phyloP scores from a whole-genome alignment of 2,329 filamentous ascomycete species.

The Teratosphaeria zuluensis region DNA sequence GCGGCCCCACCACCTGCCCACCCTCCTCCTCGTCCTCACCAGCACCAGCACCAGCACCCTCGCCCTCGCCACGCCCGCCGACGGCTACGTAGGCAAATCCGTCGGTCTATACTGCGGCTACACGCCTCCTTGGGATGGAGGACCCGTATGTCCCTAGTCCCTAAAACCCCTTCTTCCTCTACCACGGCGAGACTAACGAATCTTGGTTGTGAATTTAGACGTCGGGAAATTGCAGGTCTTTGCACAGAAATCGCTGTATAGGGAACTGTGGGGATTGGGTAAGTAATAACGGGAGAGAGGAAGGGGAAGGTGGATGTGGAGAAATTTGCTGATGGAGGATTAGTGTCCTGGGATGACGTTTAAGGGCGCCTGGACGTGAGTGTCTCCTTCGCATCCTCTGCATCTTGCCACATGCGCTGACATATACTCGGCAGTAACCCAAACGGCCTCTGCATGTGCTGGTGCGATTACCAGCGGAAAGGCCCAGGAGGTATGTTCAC shows the following conservation, averaged over 20 bases:
- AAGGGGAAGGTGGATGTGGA: background rate
- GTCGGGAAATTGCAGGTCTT: background rate
- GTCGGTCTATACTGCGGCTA: background rate
- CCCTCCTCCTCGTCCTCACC: too few relatives aligned
- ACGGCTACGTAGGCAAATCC: background rate
- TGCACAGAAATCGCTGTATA: background rate
- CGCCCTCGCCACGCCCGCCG: background rate
- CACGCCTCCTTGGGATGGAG: background rate
- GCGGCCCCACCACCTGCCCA: too few relatives aligned
- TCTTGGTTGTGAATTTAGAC: background rate
- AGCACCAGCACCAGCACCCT: background rate
- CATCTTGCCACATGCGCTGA: background rate
- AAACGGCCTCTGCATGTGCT: background rate
- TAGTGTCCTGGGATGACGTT: background rate
- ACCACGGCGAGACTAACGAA: background rate
- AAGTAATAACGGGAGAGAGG: background rate
- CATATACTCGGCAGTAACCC: background rate
- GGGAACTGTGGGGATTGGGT: background rate
- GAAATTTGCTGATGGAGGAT: background rate
- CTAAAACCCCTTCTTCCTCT: background rate
- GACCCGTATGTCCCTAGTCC: background rate
- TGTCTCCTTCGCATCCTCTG: background rate
- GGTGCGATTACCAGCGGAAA: background rate
- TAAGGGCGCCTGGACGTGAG: background rate
- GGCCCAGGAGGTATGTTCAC: background rate